These are phyloP conservation scores for Erigeron philadelphicus DNA, from an alignment of 140 eudicot species.

Conservation along the genomic window DNA sequence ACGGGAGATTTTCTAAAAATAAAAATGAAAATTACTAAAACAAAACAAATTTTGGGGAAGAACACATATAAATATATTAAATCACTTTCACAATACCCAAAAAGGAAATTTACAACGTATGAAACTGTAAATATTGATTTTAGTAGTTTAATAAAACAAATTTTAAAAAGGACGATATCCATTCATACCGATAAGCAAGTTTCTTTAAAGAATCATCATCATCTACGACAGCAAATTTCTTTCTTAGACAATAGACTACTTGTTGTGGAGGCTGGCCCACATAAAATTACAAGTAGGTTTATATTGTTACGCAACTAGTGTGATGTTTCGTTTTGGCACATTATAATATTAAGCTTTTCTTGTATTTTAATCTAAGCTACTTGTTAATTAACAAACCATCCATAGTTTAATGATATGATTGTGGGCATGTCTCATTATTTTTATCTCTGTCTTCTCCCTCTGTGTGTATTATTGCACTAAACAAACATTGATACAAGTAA, in stretches of 20 bases:
- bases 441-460: background rate
- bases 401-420: background rate
- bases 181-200: background rate
- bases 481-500: background rate
- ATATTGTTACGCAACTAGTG: background rate
- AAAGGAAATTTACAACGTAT: too few species aligned
- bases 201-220: background rate
- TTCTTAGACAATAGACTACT: background rate
- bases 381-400: constrained; percentile 3
- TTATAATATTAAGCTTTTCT: background rate
- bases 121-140: too few species aligned
- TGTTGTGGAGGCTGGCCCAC: background rate
- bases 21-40: too few species aligned
- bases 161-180: too few species aligned
- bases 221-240: background rate
- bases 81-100: too few species aligned
- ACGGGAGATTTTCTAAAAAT: too few species aligned
- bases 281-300: background rate
- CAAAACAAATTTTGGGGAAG: too few species aligned
- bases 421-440: constrained; percentile 27
- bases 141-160: too few species aligned
- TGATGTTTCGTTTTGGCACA: constrained; percentile 1
- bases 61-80: too few species aligned
- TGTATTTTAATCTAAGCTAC: constrained; percentile 24
- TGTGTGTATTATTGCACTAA: too few species aligned